Evolutionary conservation across 1,139 yeast genomes (phyloP).

Genomic region (Diutina rugosa): DNA sequence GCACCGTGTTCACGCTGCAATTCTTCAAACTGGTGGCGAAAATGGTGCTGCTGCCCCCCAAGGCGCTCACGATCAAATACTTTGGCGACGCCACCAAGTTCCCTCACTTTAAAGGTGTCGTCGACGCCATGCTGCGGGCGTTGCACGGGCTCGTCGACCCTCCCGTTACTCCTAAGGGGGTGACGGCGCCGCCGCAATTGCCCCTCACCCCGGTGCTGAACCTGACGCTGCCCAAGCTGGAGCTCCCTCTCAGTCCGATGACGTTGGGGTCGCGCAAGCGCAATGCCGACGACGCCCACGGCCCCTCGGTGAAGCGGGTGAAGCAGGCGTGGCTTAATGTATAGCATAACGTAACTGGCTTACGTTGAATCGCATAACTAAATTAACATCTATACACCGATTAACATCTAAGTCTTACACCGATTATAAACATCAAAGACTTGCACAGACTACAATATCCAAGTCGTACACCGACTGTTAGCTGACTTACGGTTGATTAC

Average conservation of each 20-base stretch:
- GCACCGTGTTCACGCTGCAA: not conserved
- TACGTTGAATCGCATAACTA: not conserved
- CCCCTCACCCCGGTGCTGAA: not conserved
- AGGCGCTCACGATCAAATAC: conserved; percentile 28
- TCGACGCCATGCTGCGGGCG: conserved; percentile 11
- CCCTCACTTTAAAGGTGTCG: conserved; percentile 23
- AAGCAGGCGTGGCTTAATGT: not conserved
- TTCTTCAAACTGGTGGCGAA: conserved; percentile 12
- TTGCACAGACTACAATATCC: no score
- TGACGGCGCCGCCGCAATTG: conserved; percentile 4
- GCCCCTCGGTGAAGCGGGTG: not conserved
- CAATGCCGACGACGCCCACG: not conserved
- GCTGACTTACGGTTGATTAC: no score
- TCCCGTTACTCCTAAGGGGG: conserved; percentile 16
- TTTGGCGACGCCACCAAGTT: conserved; percentile 24
- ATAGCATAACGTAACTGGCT: not conserved
- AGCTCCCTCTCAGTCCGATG: not conserved
- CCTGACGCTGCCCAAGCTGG: not conserved
- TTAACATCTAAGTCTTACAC: not conserved
- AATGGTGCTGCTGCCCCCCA: conserved; percentile 33
- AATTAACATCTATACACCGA: no score
- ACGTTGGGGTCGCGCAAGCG: not conserved
- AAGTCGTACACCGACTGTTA: no score
- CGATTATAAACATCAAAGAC: no score
- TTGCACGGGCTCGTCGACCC: not conserved